Base-by-base conservation (phyloP, 2,329 filamentous ascomycete species). In the Neocatenulostroma microsporum region DNA sequence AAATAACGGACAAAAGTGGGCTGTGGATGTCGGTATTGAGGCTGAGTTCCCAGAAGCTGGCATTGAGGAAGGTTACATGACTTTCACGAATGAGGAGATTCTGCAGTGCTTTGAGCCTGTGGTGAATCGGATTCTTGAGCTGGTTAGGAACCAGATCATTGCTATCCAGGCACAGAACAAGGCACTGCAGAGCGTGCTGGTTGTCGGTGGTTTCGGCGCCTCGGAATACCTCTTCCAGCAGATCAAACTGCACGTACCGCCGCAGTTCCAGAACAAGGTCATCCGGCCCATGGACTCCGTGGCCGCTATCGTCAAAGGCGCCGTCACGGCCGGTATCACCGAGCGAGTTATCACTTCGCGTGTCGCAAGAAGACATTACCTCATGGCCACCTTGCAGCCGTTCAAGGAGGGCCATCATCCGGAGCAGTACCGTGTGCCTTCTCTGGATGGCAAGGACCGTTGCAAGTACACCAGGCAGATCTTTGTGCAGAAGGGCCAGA, bases 41-140 rank as follows among this genome's bases (percentile, higher is more conserved):
- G 87, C 89, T 28, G 91, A 96, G 58, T 96, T 93, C 68, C 89
- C 89, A 25, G 91, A 96, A 59, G 91, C 91, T 21, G 88, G 87
- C 51, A 96, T 98, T 51, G 91, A 96, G 67, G 91, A 98, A 64
- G 89, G 91, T 34, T 96, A 95, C 70, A 98, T 98, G 91, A 96
- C 89, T 2, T 98, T 98, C 61, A 96, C 88, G 44, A 96, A 98
- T 60, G 91, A 96, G 66, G 91, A 98, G 65, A 96, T 98, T 54
- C 72, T 98, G 51, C 89, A 96, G 67, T 96, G 91, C 69, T 98
- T 96, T 62, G 89, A 96, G 70, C 91, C 91, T 10, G 91, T 98
- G 8, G 89, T 96, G 38, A 95, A 96, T 70, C 77, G 91, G 40
- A 96, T 98, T 59, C 68, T 96, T 51, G 91, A 96, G 64, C 75